A percentile compares a stretch with the other conserved stretches of the same genome.
Conservation (phyloP, 2,329 filamentous ascomycete species). For the Cytospora chrysosperma region DNA sequence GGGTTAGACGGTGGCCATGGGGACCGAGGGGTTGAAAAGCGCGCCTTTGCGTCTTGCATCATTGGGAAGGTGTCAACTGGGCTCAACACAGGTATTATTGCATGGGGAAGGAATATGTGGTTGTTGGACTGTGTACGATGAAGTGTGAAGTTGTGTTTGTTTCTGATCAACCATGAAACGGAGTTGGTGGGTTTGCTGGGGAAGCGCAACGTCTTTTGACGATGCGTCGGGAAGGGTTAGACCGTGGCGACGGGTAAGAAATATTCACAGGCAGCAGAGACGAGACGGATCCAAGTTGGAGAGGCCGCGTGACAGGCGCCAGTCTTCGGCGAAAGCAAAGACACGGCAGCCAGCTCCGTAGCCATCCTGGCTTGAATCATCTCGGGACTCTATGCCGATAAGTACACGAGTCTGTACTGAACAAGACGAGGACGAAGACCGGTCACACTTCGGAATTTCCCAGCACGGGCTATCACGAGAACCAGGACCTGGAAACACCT, state of each 20-base stretch:
- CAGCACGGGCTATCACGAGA: conserved; percentile 6
- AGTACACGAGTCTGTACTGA: conserved; percentile 10
- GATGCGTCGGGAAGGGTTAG: background rate
- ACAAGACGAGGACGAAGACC: conserved; percentile 14
- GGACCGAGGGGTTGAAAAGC: conserved; percentile 21
- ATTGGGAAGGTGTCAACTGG: conserved; percentile 24
- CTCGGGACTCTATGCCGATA: conserved; percentile 11
- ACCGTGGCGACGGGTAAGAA: background rate
- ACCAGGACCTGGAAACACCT: conserved; percentile 1
- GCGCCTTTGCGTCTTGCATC: conserved; percentile 23
- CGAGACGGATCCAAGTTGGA: conserved; percentile 5
- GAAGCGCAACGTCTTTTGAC: conserved; percentile 1
- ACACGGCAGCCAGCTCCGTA: conserved; percentile 17
- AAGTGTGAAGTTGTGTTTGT: conserved; percentile 18
- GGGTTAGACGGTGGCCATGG: conserved; percentile 1
- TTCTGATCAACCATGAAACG: conserved; percentile 6
- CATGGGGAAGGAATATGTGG: conserved; percentile 21
- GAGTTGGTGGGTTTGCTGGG: conserved; percentile 9
- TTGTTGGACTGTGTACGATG: conserved; percentile 24
- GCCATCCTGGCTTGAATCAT: background rate
- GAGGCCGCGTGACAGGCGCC: conserved; percentile 16
- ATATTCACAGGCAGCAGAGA: conserved; percentile 9
- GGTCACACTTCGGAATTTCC: conserved; percentile 2
- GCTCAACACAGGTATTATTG: conserved; percentile 16
- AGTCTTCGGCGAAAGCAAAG: conserved; percentile 19